A percentile compares a stretch with the other conserved stretches of the same genome.
Evolutionary conservation across 345 rosid genomes (phyloP).

Genomic region (Eucalyptus sideroxylon): DNA sequence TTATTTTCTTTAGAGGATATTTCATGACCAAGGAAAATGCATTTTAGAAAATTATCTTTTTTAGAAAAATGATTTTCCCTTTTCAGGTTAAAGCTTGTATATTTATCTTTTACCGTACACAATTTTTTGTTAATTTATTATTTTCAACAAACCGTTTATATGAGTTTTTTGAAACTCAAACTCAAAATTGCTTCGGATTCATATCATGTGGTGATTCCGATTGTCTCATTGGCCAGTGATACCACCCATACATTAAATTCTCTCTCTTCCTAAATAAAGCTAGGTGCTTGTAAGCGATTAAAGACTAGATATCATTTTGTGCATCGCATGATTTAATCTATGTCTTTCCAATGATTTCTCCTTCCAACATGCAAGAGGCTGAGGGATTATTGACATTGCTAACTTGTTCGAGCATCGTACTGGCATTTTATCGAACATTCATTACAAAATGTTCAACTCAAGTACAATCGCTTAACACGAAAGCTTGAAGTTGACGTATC

Average conservation of each 20-base stretch:
- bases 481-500: fast-evolving
- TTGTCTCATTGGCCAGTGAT: neutral
- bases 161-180: neutral
- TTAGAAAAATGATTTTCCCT: neutral
- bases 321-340: neutral
- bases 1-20: neutral
- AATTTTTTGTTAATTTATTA: neutral
- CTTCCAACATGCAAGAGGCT: neutral
- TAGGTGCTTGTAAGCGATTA: neutral
- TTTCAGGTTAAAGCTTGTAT: neutral
- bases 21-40: neutral
- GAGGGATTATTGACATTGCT: neutral
- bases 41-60: neutral
- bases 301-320: neutral
- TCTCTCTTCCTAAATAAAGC: neutral
- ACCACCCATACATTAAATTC: neutral
- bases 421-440: neutral
- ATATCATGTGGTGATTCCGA: neutral
- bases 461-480: fast-evolving
- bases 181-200: neutral
- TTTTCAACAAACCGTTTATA: too few species aligned
- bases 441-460: neutral
- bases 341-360: neutral
- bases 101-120: neutral
- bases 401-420: neutral